Evolutionary conservation across 148 eudicot genomes (phyloP), one percentile per base, ranked within the genome.

Genomic region (Spergularia marina): DNA sequence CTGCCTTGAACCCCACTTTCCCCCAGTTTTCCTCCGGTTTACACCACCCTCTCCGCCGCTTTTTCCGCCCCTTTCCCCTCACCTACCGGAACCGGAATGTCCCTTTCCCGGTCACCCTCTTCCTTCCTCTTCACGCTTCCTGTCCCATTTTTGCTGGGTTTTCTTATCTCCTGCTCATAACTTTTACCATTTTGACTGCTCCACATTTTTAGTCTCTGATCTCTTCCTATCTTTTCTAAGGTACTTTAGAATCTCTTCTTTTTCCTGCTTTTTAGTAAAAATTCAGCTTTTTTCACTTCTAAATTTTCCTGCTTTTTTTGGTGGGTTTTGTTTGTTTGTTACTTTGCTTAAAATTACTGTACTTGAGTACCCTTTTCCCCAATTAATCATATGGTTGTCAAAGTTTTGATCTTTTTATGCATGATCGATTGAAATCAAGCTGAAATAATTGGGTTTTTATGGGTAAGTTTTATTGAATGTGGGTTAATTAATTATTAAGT

Each of bases 271-370:
- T 58, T 53, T 79, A 65, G 62, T 39, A 12, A 25, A 36, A 52
- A 79, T 68, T 68, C 61, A 79, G 74, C 82, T 74, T 79, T 79
- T 73, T 2, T 59, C 39, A 67, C 1, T 49, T 51, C 70, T 7
- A 60, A 12, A 57, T 67, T 79, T 79, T 51, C 0, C 61, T 36
- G 0, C 61, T 36, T 57, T 52, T 25, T 21, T 34, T 20, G 6
- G 8, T 13, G 30, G 10, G 20, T 15, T 56, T 53, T n/a, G 21
- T 65, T 36, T 20, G n/a, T 53, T 21, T 25, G 14, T 57, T n/a
- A 18, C 36, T 72, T 64, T 53, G 10, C 0, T 34, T 18, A 15
- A 51, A 55, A 65, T 66, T 20, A 66, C 44, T 75, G 65, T 74
- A 54, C 70, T 41, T 44, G 10, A 44, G 49, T 44, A 44, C 49